Percentiles rank a stretch among this genome's conserved stretches.
phyloP scores from a whole-genome alignment of 129 eudicot species.

The Solidago caesia region DNA sequence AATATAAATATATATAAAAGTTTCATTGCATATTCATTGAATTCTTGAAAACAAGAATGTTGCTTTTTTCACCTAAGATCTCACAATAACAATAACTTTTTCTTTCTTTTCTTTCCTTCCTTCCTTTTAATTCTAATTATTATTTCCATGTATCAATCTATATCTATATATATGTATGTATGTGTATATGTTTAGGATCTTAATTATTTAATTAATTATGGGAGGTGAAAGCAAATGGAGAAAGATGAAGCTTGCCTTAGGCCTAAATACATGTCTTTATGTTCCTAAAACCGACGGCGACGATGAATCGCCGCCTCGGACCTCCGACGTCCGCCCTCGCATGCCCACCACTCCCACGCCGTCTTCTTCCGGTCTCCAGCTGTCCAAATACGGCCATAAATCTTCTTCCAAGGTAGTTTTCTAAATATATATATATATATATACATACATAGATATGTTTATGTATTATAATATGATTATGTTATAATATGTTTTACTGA shows the following conservation, averaged over 20 bases:
- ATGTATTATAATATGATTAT: not conserved
- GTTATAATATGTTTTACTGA: not conserved
- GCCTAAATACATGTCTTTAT: constrained; percentile 56
- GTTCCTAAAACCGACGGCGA: constrained; percentile 57
- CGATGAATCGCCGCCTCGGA: constrained; percentile 48
- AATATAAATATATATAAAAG: too few relatives aligned
- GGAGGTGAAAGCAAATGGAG: constrained; percentile 81
- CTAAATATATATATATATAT: not conserved
- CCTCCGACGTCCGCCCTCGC: constrained; percentile 36
- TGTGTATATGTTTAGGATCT: too few relatives aligned
- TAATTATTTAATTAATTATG: not conserved
- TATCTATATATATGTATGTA: too few relatives aligned
- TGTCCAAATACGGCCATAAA: constrained; percentile 57
- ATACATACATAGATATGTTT: not conserved
- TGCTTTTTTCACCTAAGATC: too few relatives aligned
- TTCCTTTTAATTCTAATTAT: too few relatives aligned
- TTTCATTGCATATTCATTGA: too few relatives aligned
- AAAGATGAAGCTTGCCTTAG: constrained; percentile 67
- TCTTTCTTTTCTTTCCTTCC: too few relatives aligned
- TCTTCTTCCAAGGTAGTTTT: constrained; percentile 59
- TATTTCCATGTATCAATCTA: too few relatives aligned
- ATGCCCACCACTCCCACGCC: constrained; percentile 88
- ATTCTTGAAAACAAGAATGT: too few relatives aligned
- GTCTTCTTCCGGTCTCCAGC: constrained; percentile 81
- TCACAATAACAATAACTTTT: too few relatives aligned